Base-by-base conservation (phyloP, 768 basidiomycete genomes). In the Leccinum variicolor region DNA sequence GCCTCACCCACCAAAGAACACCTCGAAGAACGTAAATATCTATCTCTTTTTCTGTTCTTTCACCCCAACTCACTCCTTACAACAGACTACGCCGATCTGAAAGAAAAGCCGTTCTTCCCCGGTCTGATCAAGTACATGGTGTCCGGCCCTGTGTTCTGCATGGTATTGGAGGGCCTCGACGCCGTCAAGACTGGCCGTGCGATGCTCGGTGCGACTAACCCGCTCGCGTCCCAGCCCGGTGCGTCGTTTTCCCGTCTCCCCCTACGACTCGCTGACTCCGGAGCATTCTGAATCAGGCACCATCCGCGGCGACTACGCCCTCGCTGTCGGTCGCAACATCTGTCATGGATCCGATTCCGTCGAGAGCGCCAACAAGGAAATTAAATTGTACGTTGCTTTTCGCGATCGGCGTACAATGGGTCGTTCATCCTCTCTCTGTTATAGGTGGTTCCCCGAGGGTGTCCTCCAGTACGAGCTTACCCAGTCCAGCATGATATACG, bases 171-270 rank as follows among this genome's bases (percentile, higher is more conserved):
- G 79, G 97, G 97, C 58, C 84, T 93, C 60, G 90, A 93, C 64
- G 90, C 90, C 51, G 91, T 93, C 76, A 93, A 93, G 86, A 95
- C 94, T 57, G 95, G 94, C 65, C 93, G 95, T 77, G 82, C 74
- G 74, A 96, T 97, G 92, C 87, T 96, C 63, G 96, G 96, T 71
- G 86, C 94, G 48, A 97, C 96, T 71, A 97, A 99, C 86, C 97
- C 97, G 59, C 85, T 98, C 61, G 82, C 81, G 39, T 98, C 96
- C 62, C 78, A 84, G 62, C 83, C 90, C 63, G 96, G 95, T 90
- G 63, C 60, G 85, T 74, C 39, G 17, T 3, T 29, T 21, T 46
- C 13, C 0, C 11, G 52, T 21, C 31, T 39, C 29, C 49, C 48
- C 48, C 46, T 39, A 23, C 36, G 13, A 33, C 31, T 10, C 1